phyloP scores from a whole-genome alignment of 306 rosid species.

The Cicer chorassanicum region DNA sequence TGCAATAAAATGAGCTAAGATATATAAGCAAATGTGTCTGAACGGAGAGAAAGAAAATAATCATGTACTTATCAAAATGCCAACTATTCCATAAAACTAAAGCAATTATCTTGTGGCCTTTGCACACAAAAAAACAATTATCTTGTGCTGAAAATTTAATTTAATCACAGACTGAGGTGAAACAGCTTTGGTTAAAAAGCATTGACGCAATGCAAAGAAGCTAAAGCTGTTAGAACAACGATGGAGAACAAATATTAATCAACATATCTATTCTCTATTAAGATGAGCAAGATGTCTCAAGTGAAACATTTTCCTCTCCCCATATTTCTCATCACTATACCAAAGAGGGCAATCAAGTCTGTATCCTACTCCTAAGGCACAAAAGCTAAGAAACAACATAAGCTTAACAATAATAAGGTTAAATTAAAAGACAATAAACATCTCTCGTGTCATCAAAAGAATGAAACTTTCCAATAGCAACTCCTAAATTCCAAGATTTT shows the following conservation, averaged over 20 bases:
- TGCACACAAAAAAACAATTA: neutral
- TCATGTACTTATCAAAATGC: slow-evolving; percentile 1
- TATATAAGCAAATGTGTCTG: slow-evolving; percentile 12
- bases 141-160: neutral
- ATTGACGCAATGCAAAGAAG: neutral
- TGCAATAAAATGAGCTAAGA: slow-evolving; percentile 10
- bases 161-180: neutral
- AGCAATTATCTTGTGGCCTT: neutral
- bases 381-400: slow-evolving; percentile 11
- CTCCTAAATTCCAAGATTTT: slow-evolving; percentile 23
- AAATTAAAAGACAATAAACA: slow-evolving; percentile 5
- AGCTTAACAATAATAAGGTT: slow-evolving; percentile 23
- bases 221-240: slow-evolving; percentile 1
- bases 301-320: neutral
- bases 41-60: neutral
- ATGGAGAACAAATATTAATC: neutral
- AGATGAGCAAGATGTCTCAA: slow-evolving; percentile 2
- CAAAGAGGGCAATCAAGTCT: neutral
- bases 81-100: slow-evolving; percentile 20
- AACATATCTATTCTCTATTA: neutral
- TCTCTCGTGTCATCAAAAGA: slow-evolving; percentile 31
- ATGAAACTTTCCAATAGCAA: slow-evolving; percentile 25
- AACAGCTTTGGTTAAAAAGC: neutral
- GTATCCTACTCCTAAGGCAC: slow-evolving; percentile 36
- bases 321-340: slow-evolving; percentile 17